These are phyloP conservation scores for Pseudogymnoascus sp. DNA, from an alignment of 2,329 filamentous ascomycete genomes.

Conservation along the genomic window DNA sequence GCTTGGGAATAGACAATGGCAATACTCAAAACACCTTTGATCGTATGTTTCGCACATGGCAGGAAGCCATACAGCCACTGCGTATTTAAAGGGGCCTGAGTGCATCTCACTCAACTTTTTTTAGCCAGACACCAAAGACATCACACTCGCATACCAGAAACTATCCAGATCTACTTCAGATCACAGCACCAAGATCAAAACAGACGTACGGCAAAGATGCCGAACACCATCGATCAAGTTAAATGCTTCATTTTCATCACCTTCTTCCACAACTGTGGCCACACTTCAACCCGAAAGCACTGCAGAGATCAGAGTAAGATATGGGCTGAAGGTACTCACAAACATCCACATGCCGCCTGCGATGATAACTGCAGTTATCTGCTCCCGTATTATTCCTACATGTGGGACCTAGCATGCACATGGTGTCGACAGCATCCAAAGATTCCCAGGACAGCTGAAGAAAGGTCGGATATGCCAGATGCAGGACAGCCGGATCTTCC, in stretches of 20 bases:
- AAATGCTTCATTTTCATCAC: slow-evolving; percentile 1
- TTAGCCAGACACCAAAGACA: neutral
- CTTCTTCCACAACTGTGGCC: slow-evolving; percentile 2
- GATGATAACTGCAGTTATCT: neutral
- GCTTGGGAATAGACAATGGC: neutral
- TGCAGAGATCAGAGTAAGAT: neutral
- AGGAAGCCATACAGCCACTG: neutral
- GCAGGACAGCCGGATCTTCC: neutral
- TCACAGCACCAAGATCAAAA: neutral
- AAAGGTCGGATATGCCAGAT: neutral
- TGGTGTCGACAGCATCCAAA: neutral
- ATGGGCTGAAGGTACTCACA: neutral
- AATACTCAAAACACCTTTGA: neutral
- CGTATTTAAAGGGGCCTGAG: neutral
- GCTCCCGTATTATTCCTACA: neutral
- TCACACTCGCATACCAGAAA: neutral
- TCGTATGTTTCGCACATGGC: neutral
- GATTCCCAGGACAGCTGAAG: neutral
- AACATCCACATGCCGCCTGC: neutral
- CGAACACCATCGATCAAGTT: neutral
- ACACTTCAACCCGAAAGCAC: neutral
- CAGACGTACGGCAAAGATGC: neutral
- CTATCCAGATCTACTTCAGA: neutral
- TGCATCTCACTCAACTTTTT: neutral
- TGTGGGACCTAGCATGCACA: neutral